phyloP scores from a whole-genome alignment of 495 filamentous ascomycete species.

The Trichoderma asperelloides region DNA sequence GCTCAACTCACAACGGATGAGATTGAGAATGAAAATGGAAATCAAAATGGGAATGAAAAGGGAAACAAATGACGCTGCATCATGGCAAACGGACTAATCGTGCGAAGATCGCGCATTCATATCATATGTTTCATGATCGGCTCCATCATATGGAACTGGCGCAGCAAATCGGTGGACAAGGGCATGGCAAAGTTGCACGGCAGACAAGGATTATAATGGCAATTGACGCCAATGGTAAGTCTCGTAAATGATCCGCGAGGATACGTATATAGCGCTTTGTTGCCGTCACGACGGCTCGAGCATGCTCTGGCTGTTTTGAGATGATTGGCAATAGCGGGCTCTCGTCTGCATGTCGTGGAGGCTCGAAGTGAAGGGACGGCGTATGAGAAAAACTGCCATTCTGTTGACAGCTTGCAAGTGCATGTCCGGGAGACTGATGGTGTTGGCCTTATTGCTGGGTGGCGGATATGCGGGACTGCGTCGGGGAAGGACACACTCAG shows the following conservation, averaged over 20 bases:
- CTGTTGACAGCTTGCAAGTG: conserved; percentile 1
- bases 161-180: not conserved
- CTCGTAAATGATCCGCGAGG: conserved; percentile 9
- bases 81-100: not conserved
- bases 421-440: conserved; percentile 2
- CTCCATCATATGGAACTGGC: not conserved
- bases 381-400: conserved; percentile 2
- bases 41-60: not conserved
- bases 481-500: not conserved
- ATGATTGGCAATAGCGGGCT: not conserved
- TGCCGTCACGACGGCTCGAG: not conserved
- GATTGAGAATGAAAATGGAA: not conserved
- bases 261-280: conserved; percentile 8
- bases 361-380: not conserved
- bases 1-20: not conserved
- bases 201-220: not conserved
- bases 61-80: not conserved
- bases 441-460: not conserved
- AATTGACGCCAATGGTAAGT: not conserved
- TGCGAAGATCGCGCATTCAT: not conserved
- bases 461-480: not conserved
- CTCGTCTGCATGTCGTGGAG: not conserved
- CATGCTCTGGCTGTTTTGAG: not conserved
- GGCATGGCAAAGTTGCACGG: not conserved
- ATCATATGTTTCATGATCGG: not conserved